Evolutionary conservation across 345 rosid genomes (phyloP), one percentile per base, ranked within the genome.

Genomic region (Bruguiera gymnorhiza): DNA sequence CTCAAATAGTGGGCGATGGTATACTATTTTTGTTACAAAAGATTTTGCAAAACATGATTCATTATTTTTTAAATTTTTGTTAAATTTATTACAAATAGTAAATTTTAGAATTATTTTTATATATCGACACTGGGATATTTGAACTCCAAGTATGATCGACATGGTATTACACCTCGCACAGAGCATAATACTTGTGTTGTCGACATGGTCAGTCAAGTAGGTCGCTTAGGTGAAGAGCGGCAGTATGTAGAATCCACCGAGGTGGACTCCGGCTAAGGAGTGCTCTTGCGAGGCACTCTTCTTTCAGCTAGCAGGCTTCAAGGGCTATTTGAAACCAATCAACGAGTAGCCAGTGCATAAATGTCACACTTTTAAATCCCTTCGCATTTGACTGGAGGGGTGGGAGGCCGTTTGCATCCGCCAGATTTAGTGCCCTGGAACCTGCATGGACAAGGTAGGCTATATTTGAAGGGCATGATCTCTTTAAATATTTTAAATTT

Each of bases 151-250:
- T 20, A 26, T 24, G 58, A 29, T 70, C 84, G 77, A 31, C 70
- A 90, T 21, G 88, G 90, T 56, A 63, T 90, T 62, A 50, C 24
- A 55, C 89, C 93, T 23, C 84, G 80, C 23, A 29, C 85, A 56
- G 88, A 78, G 83, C 97, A 92, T 73, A 86, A 85, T 70, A 83
- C 79, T 21, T 90, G 98, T 65, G 83, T 82, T 68, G 93, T 88
- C 52, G 95, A 90, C 66, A 92, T 90, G 93, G 85, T 90, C 21
- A 78, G 90, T 48, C 87, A 97, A 78, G 71, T 65, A 29, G 95
- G 97, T 23, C 88, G 84, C 70, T 69, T 92, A 29, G 95, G 87
- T 20, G 89, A 85, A 74, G 98, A 95, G 39, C 78, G 75, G 73
- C 74, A 52, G 5, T 69, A 88, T 62, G 95, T 91, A 1, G 82